Evolutionary conservation across 345 rosid species (phyloP).

Genomic region (Dovyalis caffra): DNA sequence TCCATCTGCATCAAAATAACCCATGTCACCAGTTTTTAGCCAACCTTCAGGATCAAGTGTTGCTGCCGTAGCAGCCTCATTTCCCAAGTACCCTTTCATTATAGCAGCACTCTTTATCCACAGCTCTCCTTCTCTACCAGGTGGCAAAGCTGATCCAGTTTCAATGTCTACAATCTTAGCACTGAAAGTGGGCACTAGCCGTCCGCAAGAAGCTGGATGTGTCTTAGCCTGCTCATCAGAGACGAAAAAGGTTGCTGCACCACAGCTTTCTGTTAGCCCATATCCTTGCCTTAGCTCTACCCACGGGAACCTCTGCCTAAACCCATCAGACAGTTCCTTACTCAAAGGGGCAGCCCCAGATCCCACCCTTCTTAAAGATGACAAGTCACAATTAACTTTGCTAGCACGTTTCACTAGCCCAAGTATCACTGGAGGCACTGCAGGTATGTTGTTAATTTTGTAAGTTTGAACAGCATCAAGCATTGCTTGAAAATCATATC

Average conservation of each 20-base stretch:
- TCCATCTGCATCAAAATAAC: constrained; percentile 57
- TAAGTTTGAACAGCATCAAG: constrained; percentile 40
- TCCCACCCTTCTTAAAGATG: constrained; percentile 43
- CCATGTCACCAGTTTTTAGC: constrained; percentile 63
- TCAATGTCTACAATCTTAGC: constrained; percentile 47
- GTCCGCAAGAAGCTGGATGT: constrained; percentile 45
- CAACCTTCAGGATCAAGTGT: constrained; percentile 50
- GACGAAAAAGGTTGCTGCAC: constrained; percentile 33
- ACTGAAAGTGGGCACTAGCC: constrained; percentile 35
- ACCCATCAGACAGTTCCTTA: constrained; percentile 44
- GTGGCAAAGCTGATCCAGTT: constrained; percentile 41
- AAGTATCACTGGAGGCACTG: constrained; percentile 58
- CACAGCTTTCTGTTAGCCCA: constrained; percentile 59
- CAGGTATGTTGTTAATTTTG: constrained; percentile 52
- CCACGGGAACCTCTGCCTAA: constrained; percentile 53
- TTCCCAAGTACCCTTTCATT: constrained; percentile 51
- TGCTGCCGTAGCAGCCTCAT: constrained; percentile 48
- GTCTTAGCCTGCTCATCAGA: constrained; percentile 31
- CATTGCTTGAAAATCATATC: constrained; percentile 47
- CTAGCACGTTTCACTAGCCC: constrained; percentile 41
- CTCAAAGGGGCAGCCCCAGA: constrained; percentile 67
- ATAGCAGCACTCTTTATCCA: constrained; percentile 51
- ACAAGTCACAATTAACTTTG: constrained; percentile 28
- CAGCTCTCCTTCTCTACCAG: constrained; percentile 45
- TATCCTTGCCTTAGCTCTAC: constrained; percentile 61